Evolutionary conservation across 257 asterid genomes (phyloP), one percentile per base, ranked within the genome.

Genomic region (Verbena officinalis): DNA sequence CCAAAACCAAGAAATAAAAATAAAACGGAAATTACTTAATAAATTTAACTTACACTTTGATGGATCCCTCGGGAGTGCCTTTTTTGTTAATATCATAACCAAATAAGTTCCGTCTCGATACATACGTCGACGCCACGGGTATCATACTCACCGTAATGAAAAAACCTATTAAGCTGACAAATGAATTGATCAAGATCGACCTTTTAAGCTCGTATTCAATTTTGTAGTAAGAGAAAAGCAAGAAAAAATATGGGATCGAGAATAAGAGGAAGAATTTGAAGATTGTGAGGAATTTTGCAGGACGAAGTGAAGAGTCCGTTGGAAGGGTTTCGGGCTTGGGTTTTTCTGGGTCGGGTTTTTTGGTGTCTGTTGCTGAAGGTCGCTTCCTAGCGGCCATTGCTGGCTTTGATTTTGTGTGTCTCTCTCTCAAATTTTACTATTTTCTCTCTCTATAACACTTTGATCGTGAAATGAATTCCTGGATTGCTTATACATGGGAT

Each of bases 51-150:
- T 73, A 88, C 96, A 88, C 95, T 86, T 86, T 79, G 58, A 88
- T 74, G 66, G 91, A 75, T 68, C 96, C 96, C 44, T 81, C 81
- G 45, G 92, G 84, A 15, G 96, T 89, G 22, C 90, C 92, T 76
- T 71, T 89, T 78, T 86, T 86, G 69, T 89, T 89, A 45, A 89
- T 84, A 62, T 89, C 95, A 52, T 69, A 79, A n/a, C 96, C 95
- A 69, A 80, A 89, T 24, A 88, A 78, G 78, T 83, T 84, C 77
- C 89, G 77, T 52, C 88, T 74, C 65, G 63, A 55, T 0, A 88
- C 90, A 21, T 84, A 81, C 68, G 80, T 88, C 0, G 91, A 75
- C 5, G 93, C 95, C 52, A 88, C 95, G 0, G 96, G 96, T 63
- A 88, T 88, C 81, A 88, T 27, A 27, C 69, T 69, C 27, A 78